These are phyloP conservation scores for Pichia sp. DNA, from an alignment of 1,139 yeast genomes.

Conservation along the genomic window DNA sequence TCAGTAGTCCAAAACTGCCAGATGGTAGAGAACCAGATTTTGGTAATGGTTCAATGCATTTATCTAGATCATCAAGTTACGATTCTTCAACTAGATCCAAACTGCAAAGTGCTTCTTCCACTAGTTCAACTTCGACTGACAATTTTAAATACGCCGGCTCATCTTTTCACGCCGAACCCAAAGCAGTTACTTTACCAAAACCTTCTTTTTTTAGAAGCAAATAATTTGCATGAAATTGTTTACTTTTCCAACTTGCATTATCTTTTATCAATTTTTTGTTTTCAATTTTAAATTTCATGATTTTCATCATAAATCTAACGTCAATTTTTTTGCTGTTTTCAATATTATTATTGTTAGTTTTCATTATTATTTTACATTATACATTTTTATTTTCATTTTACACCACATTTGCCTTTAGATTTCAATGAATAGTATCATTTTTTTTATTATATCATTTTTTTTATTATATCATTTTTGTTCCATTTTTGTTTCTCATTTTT, in stretches of 20 bases:
- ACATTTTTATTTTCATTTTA: neutral
- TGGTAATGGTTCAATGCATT: constrained; percentile 24
- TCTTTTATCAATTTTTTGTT: neutral
- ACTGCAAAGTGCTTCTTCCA: constrained; percentile 8
- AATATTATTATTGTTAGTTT: neutral
- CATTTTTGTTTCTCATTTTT: neutral
- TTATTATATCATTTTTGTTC: neutral
- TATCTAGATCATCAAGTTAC: constrained; percentile 20
- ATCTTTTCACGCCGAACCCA: constrained; percentile 53
- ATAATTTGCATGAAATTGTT: neutral
- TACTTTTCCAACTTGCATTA: neutral
- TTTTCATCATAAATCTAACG: neutral
- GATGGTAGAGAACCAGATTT: constrained; percentile 40
- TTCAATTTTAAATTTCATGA: neutral
- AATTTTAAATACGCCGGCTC: constrained; percentile 46
- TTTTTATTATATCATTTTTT: neutral
- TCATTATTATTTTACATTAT: neutral
- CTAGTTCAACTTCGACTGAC: constrained; percentile 5
- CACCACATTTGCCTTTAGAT: neutral
- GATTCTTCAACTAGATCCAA: constrained; percentile 25
- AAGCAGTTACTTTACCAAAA: constrained; percentile 50
- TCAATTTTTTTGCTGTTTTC: neutral
- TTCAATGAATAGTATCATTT: neutral
- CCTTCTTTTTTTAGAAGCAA: constrained; percentile 39
- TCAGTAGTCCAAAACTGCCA: constrained; percentile 28